Evolutionary conservation across 2,329 filamentous ascomycete genomes (phyloP).

Genomic region (Orbilia ellipsospora): DNA sequence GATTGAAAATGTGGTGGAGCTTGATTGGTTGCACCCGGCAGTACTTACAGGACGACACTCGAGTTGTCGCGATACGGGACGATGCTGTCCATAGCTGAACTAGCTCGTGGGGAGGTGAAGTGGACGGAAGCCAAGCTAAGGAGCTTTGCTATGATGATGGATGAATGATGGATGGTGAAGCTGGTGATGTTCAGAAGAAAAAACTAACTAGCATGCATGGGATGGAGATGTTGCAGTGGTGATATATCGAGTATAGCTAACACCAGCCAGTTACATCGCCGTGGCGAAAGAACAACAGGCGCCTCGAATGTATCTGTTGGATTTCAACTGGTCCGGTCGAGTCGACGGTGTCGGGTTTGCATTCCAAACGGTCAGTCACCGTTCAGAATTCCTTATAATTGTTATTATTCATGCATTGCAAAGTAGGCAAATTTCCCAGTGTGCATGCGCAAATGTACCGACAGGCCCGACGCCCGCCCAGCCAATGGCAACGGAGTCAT

Average conservation of each 20-base stretch:
- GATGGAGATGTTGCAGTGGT: too few species aligned
- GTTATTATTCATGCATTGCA: not conserved
- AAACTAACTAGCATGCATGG: not conserved
- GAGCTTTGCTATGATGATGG: slow-evolving; percentile 1
- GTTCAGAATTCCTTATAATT: not conserved
- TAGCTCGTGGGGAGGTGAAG: not conserved
- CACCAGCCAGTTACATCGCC: slow-evolving; percentile 7
- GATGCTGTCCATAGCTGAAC: slow-evolving; percentile 49
- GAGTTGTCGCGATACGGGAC: slow-evolving; percentile 52
- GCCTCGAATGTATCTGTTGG: slow-evolving; percentile 10
- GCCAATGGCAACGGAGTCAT: not conserved
- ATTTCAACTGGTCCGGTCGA: slow-evolving; percentile 4
- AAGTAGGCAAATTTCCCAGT: not conserved
- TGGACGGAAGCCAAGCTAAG: not conserved
- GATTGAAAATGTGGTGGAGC: slow-evolving; percentile 39
- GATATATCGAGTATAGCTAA: not conserved
- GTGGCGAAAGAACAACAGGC: slow-evolving; percentile 9
- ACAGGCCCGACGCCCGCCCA: slow-evolving; percentile 12
- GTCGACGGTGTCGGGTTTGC: slow-evolving; percentile 7
- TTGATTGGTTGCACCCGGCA: slow-evolving; percentile 37
- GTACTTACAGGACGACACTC: slow-evolving; percentile 48
- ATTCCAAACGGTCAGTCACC: slow-evolving; percentile 9
- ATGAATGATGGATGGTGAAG: slow-evolving; percentile 8
- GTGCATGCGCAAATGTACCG: slow-evolving; percentile 14
- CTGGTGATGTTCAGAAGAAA: not conserved